Conservation (phyloP, 1,284 basidiomycete species). For the Melampsora americana region DNA sequence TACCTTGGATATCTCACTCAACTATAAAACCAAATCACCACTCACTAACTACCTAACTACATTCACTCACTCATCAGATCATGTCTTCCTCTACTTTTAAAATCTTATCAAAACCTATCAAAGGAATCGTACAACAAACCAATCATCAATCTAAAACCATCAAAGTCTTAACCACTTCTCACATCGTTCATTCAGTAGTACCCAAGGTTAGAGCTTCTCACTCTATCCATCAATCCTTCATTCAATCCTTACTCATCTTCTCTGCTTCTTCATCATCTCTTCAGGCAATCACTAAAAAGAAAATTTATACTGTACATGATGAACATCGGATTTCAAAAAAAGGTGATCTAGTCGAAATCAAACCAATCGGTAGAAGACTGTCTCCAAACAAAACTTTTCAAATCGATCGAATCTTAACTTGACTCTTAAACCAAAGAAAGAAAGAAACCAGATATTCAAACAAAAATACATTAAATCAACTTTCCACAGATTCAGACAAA, state of each 20-base stretch:
- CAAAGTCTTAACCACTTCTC: conserved; percentile 29
- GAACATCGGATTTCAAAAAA: conserved; percentile 30
- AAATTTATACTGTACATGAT: conserved; percentile 31
- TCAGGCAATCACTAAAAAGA: conserved; percentile 22
- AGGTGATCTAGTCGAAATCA: conserved; percentile 37
- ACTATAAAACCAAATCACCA: too few species aligned
- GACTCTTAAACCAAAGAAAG: neutral
- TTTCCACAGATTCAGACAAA: too few species aligned
- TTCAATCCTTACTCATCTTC: neutral
- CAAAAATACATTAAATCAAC: too few species aligned
- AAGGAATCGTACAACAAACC: conserved; percentile 29
- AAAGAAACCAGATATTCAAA: too few species aligned
- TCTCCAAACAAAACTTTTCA: conserved; percentile 36
- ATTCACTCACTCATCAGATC: too few species aligned
- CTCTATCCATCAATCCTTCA: neutral
- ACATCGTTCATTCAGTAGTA: conserved; percentile 35
- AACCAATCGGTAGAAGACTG: conserved; percentile 28
- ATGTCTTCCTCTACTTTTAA: conserved; percentile 7
- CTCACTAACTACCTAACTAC: too few species aligned
- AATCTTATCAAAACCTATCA: conserved; percentile 20
- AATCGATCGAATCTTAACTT: conserved; percentile 1
- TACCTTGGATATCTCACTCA: too few species aligned
- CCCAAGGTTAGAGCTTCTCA: conserved; percentile 24
- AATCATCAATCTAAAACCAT: conserved; percentile 24
- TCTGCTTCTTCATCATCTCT: neutral